Conservation (phyloP, 1,139 yeast species). For the Kodamaea arcana region DNA sequence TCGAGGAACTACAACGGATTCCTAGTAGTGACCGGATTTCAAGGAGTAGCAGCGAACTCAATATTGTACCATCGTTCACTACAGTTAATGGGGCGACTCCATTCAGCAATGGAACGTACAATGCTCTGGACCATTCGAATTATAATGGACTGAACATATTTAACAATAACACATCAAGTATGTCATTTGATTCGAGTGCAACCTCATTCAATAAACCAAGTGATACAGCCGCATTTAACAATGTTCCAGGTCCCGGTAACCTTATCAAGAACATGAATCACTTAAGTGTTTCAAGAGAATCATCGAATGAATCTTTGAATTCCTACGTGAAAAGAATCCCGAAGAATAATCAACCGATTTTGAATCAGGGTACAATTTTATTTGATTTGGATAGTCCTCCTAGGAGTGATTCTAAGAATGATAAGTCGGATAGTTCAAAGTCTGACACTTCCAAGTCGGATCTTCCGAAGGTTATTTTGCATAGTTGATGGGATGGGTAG, state of each 20-base stretch:
- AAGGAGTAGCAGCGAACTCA: slow-evolving; percentile 1
- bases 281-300: slow-evolving; percentile 10
- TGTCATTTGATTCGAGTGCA: too few relatives aligned
- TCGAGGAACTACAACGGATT: slow-evolving; percentile 11
- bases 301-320: slow-evolving; percentile 13
- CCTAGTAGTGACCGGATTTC: slow-evolving; percentile 1
- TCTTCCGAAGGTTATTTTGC: too few relatives aligned
- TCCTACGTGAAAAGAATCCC: slow-evolving; percentile 6
- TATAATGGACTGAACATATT: too few relatives aligned
- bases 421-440: too few relatives aligned
- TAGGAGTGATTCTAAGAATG: not conserved
- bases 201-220: not conserved
- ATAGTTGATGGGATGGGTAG: too few relatives aligned
- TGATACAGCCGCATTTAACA: not conserved
- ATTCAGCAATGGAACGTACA: not conserved
- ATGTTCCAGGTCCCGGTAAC: not conserved
- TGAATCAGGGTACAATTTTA: not conserved
- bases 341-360: not conserved
- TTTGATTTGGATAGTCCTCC: not conserved
- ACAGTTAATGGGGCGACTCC: too few relatives aligned
- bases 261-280: not conserved
- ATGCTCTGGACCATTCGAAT: too few relatives aligned
- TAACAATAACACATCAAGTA: too few relatives aligned
- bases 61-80: not conserved
- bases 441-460: too few relatives aligned